Evolutionary conservation across 75 land plant genomes (phyloP).

Genomic region (Azolla pinnata): DNA sequence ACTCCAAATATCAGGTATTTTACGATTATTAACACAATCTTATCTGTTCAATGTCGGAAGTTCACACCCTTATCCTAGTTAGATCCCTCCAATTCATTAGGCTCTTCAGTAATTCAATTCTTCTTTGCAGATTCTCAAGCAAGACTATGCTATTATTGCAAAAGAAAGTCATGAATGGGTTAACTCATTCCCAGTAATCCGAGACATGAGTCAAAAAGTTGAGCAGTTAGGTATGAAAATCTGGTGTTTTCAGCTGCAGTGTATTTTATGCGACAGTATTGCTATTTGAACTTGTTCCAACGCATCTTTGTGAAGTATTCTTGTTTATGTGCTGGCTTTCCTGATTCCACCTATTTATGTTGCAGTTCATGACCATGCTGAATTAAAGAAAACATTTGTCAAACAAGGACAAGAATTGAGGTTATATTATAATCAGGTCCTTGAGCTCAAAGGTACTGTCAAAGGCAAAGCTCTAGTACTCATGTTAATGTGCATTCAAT

Average conservation of each 20-base stretch:
- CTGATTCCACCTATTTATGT: neutral
- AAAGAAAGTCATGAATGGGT: conserved; percentile 40
- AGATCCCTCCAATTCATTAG: no score
- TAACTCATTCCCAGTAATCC: conserved; percentile 37
- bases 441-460: conserved; percentile 27
- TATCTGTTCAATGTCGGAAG: no score
- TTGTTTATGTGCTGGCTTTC: no score
- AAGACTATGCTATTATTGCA: conserved; percentile 33
- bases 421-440: conserved; percentile 22
- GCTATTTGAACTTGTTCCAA: neutral
- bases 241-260: no score
- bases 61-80: no score
- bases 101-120: no score
- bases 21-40: no score
- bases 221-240: conserved; percentile 36
- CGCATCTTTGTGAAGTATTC: no score
- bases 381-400: conserved; percentile 45
- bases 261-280: no score
- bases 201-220: conserved; percentile 35
- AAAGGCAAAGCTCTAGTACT: neutral
- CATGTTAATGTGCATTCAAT: neutral
- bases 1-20: no score
- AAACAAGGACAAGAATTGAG: conserved; percentile 41
- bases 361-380: conserved; percentile 49
- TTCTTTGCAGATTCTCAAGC: conserved; percentile 54